A percentile compares a stretch with the other conserved stretches of the same genome.
Conservation (phyloP, 371 early-diverging fungal species). For the Mortierella sp. region DNA sequence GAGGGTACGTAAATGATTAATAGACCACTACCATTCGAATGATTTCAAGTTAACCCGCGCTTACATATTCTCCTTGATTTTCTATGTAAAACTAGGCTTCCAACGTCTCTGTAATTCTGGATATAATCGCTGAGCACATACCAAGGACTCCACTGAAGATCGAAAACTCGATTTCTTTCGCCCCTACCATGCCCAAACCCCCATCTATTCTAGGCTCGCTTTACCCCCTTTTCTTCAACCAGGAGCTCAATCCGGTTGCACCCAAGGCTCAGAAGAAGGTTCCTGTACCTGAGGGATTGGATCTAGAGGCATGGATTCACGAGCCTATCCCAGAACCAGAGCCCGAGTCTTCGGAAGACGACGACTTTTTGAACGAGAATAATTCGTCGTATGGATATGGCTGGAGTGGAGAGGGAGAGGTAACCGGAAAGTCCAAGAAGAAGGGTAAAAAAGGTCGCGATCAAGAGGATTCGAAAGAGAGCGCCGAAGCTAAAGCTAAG, state of each 20-base stretch:
- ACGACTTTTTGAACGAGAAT: conserved; percentile 54
- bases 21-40: conserved; percentile 1
- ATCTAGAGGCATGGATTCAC: conserved; percentile 86
- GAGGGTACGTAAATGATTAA: conserved; percentile 62
- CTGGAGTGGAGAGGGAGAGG: conserved; percentile 46
- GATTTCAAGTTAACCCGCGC: not conserved
- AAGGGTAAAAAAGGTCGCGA: conserved; percentile 57
- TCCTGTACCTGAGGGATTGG: conserved; percentile 89
- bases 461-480: conserved; percentile 44
- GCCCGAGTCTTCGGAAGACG: conserved; percentile 47
- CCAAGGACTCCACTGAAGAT: conserved; percentile 48
- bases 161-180: conserved; percentile 54
- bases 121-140: conserved; percentile 59
- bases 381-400: conserved; percentile 46
- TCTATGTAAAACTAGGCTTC: conserved; percentile 60
- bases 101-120: conserved; percentile 69
- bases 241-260: conserved; percentile 93
- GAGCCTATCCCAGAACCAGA: conserved; percentile 76
- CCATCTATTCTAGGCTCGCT: conserved; percentile 63
- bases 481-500: conserved; percentile 39
- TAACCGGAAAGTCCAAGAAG: conserved; percentile 47
- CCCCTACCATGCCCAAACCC: conserved; percentile 54
- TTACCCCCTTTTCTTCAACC: conserved; percentile 75
- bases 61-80: not conserved
- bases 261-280: conserved; percentile 93